phyloP scores from a whole-genome alignment of 352 stramenopile species.

The Phytophthora ramorum region DNA sequence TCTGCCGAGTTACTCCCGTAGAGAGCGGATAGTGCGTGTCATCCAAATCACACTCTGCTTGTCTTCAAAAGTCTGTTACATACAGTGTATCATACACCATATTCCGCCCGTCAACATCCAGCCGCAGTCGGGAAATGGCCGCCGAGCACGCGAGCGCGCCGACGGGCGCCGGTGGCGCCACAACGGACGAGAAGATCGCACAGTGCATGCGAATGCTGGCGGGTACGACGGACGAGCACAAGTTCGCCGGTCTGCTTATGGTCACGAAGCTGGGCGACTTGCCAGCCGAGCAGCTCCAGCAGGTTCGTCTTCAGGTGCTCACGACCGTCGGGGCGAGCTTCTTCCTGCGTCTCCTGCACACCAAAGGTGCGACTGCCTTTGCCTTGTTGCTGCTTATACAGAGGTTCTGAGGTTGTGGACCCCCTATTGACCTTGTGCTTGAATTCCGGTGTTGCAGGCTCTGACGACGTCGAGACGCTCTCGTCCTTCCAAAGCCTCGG shows the following conservation, averaged over 20 bases:
- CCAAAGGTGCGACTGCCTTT: slow-evolving; percentile 48
- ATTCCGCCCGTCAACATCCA: slow-evolving; percentile 6
- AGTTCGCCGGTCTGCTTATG: slow-evolving; percentile 89
- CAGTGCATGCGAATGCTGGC: slow-evolving; percentile 79
- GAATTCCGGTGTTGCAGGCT: slow-evolving; percentile 36
- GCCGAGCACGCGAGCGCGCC: slow-evolving; percentile 11
- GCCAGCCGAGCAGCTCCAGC: slow-evolving; percentile 46
- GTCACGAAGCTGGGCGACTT: slow-evolving; percentile 79
- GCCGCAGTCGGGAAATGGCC: slow-evolving; percentile 26
- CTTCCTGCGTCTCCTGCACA: slow-evolving; percentile 82
- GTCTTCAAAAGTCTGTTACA: neutral
- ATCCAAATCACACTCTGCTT: neutral
- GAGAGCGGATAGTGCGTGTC: too few relatives aligned
- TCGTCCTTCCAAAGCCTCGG: slow-evolving; percentile 82
- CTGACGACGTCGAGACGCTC: slow-evolving; percentile 50
- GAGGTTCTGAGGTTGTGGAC: neutral
- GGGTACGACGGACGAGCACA: slow-evolving; percentile 84
- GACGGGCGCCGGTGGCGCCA: slow-evolving; percentile 3
- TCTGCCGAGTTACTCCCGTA: too few relatives aligned
- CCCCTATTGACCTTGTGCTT: neutral
- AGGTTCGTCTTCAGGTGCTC: slow-evolving; percentile 67
- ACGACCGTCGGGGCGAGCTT: slow-evolving; percentile 70
- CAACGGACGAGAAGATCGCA: slow-evolving; percentile 36
- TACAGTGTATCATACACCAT: slow-evolving; percentile 12
- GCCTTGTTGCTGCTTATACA: neutral